phyloP scores from a whole-genome alignment of 2,329 filamentous ascomycete species.

The Sporothrix brasiliensis region DNA sequence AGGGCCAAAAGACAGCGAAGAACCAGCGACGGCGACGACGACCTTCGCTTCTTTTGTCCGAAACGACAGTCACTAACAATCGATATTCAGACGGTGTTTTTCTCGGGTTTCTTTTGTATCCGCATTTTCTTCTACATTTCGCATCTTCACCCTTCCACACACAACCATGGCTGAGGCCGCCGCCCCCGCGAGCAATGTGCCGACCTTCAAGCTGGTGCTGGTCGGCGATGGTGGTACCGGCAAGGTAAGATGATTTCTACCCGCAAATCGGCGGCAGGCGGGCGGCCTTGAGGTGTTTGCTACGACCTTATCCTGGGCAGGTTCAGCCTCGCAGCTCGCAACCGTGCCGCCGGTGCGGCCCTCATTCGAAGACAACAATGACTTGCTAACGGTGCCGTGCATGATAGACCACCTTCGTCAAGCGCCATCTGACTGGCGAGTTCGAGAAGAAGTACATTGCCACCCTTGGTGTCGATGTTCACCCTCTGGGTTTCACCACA shows the following conservation, averaged over 20 bases:
- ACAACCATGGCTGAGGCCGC: conserved; percentile 64
- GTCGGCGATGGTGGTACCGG: conserved; percentile 99
- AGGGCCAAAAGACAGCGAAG: neutral
- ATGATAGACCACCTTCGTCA: conserved; percentile 95
- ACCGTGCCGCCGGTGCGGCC: neutral
- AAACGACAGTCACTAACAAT: neutral
- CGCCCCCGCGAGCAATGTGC: conserved; percentile 47
- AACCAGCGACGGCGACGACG: neutral
- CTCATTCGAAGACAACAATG: neutral
- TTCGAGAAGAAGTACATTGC: conserved; percentile 99
- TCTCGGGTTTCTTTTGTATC: conserved; percentile 28
- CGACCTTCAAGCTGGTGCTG: conserved; percentile 99
- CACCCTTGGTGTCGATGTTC: conserved; percentile 98
- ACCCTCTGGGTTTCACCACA: conserved; percentile 96
- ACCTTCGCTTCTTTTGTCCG: neutral
- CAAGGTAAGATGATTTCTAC: conserved; percentile 69
- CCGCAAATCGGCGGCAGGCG: neutral
- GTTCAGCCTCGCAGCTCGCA: neutral
- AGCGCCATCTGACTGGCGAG: conserved; percentile 99
- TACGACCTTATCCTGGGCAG: conserved; percentile 2
- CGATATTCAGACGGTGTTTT: conserved; percentile 19
- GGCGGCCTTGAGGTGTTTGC: neutral
- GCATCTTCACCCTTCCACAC: conserved; percentile 18
- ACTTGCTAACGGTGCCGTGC: conserved; percentile 28
- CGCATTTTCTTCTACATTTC: neutral